A percentile compares a stretch with the other conserved stretches of the same genome.
Evolutionary conservation across 345 rosid genomes (phyloP).

Genomic region (Garcia nutans): DNA sequence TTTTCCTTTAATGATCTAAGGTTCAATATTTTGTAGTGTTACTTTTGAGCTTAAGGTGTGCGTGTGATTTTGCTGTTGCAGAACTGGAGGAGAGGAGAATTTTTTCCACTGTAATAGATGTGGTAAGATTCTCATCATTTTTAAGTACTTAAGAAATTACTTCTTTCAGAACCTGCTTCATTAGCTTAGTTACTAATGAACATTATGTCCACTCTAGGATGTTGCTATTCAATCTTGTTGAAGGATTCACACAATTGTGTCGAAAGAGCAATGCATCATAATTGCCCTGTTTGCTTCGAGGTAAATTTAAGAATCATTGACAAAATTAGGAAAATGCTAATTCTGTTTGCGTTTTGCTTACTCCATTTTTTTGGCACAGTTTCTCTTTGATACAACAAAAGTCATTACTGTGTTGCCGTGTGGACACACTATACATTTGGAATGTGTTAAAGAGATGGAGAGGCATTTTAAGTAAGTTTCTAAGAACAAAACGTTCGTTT

Average conservation of each 20-base stretch:
- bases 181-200: background rate
- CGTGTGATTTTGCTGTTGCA: slow-evolving; percentile 19
- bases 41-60: background rate
- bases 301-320: slow-evolving; percentile 25
- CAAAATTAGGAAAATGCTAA: background rate
- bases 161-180: background rate
- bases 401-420: slow-evolving; percentile 60
- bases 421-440: slow-evolving; percentile 79
- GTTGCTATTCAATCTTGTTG: slow-evolving; percentile 54
- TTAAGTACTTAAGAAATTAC: background rate
- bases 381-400: slow-evolving; percentile 68
- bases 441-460: slow-evolving; percentile 66
- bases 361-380: slow-evolving; percentile 36
- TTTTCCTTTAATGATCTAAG: background rate
- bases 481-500: background rate
- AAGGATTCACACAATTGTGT: slow-evolving; percentile 59
- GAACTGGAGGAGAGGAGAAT: slow-evolving; percentile 58
- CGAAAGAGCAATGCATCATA: slow-evolving; percentile 72
- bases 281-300: slow-evolving; percentile 68
- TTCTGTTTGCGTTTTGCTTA: background rate
- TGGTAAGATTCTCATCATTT: slow-evolving; percentile 31
- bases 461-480: slow-evolving; percentile 55
- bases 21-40: background rate
- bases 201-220: slow-evolving; percentile 33
- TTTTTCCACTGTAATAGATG: slow-evolving; percentile 60